phyloP scores from a whole-genome alignment of 257 asterid species.

The Solanum arcanum region DNA sequence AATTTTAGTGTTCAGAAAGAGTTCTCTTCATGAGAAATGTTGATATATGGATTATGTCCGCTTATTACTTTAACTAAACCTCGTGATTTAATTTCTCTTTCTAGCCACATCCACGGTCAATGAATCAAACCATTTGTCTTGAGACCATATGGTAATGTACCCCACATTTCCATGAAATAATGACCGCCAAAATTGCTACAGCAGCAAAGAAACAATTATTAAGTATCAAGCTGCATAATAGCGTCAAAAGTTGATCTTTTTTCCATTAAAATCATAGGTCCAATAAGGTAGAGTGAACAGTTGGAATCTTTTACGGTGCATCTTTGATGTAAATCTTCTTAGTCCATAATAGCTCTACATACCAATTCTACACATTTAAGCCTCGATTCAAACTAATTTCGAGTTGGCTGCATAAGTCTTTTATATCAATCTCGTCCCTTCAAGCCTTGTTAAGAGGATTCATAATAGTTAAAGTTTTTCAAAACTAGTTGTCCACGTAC shows the following conservation, averaged over 20 bases:
- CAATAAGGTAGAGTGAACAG: background rate
- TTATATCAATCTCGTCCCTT: background rate
- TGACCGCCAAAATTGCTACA: background rate
- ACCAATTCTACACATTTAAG: background rate
- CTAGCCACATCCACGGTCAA: background rate
- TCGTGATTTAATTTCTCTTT: background rate
- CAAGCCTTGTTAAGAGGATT: background rate
- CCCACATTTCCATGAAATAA: background rate
- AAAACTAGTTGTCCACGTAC: background rate
- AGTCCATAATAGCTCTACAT: background rate
- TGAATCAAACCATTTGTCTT: background rate
- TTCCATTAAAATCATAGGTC: background rate
- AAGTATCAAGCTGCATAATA: background rate
- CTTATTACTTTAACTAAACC: background rate
- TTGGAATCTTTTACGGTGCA: background rate
- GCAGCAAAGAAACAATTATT: background rate
- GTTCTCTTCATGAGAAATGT: background rate
- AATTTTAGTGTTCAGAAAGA: background rate
- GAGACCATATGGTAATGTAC: background rate
- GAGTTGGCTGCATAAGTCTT: background rate
- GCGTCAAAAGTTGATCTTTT: background rate
- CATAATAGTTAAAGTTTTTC: background rate
- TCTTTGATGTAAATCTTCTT: background rate
- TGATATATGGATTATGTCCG: background rate
- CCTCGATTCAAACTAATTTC: background rate